These are phyloP conservation scores for Talaromyces piceae DNA, from an alignment of 2,329 filamentous ascomycete species.

Conservation along the genomic window DNA sequence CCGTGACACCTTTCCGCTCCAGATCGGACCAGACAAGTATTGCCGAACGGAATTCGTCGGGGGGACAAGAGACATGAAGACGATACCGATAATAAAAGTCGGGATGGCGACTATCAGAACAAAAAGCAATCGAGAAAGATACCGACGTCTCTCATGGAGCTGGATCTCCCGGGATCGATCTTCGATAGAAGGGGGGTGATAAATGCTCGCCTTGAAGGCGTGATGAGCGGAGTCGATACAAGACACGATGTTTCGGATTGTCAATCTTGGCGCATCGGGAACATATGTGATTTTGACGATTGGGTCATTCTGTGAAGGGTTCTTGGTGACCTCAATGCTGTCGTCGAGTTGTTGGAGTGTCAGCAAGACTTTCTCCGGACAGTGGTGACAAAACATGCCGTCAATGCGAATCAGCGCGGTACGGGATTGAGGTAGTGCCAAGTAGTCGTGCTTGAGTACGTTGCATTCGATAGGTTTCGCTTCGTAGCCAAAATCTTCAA, in stretches of 20 bases:
- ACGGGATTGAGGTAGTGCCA: constrained; percentile 34
- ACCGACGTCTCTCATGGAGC: constrained; percentile 58
- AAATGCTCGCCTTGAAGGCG: constrained; percentile 60
- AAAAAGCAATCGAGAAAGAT: constrained; percentile 63
- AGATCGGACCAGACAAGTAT: constrained; percentile 64
- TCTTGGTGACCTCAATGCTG: constrained; percentile 27
- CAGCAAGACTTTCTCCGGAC: constrained; percentile 44
- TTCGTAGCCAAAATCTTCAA: constrained; percentile 58
- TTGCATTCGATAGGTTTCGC: constrained; percentile 47
- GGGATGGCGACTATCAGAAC: constrained; percentile 67
- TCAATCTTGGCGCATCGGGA: constrained; percentile 61
- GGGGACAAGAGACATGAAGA: constrained; percentile 79
- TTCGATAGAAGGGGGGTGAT: constrained; percentile 75
- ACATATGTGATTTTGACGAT: constrained; percentile 64
- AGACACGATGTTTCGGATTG: constrained; percentile 64
- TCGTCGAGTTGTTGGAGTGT: constrained; percentile 37
- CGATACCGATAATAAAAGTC: constrained; percentile 77
- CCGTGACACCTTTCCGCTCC: constrained; percentile 62
- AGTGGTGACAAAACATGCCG: constrained; percentile 69
- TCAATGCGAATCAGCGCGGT: constrained; percentile 59
- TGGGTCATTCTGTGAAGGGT: constrained; percentile 54
- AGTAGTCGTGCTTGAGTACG: constrained; percentile 22
- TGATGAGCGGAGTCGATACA: constrained; percentile 60
- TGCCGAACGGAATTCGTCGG: constrained; percentile 49
- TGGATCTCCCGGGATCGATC: constrained; percentile 70